Conservation (phyloP, 2,329 filamentous ascomycete species). For the Cercospora beticola region DNA sequence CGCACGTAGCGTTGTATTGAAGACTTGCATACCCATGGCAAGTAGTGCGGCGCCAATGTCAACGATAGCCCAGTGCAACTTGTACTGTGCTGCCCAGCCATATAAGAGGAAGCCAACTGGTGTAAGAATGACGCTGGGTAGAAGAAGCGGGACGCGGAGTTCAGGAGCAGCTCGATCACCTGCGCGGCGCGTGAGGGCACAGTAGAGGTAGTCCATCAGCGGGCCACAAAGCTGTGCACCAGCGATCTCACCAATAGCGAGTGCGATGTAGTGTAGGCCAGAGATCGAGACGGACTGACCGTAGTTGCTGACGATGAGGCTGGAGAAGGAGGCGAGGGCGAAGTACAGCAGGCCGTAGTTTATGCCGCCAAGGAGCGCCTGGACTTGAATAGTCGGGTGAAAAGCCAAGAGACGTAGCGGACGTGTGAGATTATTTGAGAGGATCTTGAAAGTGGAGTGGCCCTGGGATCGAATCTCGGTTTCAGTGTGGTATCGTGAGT, state of each 20-base stretch:
- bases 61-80: neutral
- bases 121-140: neutral
- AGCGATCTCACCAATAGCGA: slow-evolving; percentile 43
- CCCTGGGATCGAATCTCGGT: slow-evolving; percentile 16
- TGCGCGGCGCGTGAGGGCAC: neutral
- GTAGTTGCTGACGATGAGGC: slow-evolving; percentile 41
- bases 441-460: slow-evolving; percentile 25
- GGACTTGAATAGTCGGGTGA: slow-evolving; percentile 26
- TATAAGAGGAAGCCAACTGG: neutral
- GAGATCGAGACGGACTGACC: slow-evolving; percentile 38
- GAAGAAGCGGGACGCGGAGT: neutral
- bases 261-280: slow-evolving; percentile 47
- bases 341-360: slow-evolving; percentile 38
- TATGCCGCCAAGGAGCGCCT: slow-evolving; percentile 14
- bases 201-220: neutral
- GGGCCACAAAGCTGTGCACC: slow-evolving; percentile 23
- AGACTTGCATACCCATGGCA: neutral
- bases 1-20: neutral
- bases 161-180: neutral
- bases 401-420: slow-evolving; percentile 23
- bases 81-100: neutral
- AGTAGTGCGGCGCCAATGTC: neutral
- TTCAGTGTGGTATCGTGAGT: slow-evolving; percentile 55
- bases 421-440: slow-evolving; percentile 44
- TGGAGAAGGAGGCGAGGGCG: slow-evolving; percentile 46